Percentiles rank a stretch among this genome's conserved stretches.
These are phyloP conservation scores for Tetrastigma voinierianum DNA, from an alignment of 164 flowering plant species.

Conservation along the genomic window DNA sequence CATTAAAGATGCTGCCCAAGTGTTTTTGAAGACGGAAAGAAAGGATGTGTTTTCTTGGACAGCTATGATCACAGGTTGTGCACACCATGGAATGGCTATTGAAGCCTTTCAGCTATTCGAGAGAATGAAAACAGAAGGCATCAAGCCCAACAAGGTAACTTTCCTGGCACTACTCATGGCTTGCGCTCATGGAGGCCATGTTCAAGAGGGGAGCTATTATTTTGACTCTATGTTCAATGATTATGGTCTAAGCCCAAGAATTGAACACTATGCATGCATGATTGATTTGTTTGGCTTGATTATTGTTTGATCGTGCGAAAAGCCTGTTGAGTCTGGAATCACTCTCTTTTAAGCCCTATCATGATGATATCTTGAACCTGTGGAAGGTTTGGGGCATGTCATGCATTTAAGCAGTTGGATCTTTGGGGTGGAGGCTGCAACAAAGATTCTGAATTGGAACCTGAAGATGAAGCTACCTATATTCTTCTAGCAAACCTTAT, in stretches of 20 bases:
- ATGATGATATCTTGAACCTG: conserved; percentile 14
- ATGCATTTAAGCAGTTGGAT: conserved; percentile 30
- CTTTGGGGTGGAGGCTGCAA: conserved; percentile 31
- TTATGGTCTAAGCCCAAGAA: conserved; percentile 20
- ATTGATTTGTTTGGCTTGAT: conserved; percentile 35
- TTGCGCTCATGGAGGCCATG: conserved; percentile 36
- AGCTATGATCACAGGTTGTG: conserved; percentile 35
- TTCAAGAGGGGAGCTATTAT: conserved; percentile 23
- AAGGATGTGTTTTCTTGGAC: conserved; percentile 42
- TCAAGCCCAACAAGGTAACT: conserved; percentile 29
- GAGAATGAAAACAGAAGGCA: conserved; percentile 21
- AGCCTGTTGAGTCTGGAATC: conserved; percentile 13
- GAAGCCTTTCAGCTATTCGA: conserved; percentile 27
- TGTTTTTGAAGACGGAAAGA: conserved; percentile 21
- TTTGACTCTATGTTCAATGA: conserved; percentile 30
- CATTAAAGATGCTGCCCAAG: conserved; percentile 24
- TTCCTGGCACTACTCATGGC: conserved; percentile 35
- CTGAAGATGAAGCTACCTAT: conserved; percentile 33
- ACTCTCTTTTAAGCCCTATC: conserved; percentile 10
- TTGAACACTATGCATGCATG: conserved; percentile 43
- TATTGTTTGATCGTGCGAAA: conserved; percentile 22
- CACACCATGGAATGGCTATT: conserved; percentile 29
- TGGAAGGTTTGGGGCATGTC: conserved; percentile 40
- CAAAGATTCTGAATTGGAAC: conserved; percentile 30
- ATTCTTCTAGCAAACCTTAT: conserved; percentile 36